These are phyloP conservation scores for Priceomyces castillae DNA, from an alignment of 805 yeast species.

Conservation along the genomic window DNA sequence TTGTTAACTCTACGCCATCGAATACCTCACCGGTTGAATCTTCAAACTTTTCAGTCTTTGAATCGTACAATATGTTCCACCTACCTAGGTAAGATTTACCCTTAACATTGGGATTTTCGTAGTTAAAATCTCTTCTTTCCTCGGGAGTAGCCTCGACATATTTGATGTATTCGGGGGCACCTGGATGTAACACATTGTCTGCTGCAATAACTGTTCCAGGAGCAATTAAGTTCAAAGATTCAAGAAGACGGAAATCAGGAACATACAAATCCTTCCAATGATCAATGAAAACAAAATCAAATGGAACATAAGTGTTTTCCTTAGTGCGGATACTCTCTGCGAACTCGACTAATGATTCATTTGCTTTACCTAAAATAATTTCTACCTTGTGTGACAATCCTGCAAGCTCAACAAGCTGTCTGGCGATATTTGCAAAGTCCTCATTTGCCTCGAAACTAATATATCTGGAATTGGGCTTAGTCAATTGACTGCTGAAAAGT, in stretches of 20 bases:
- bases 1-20: constrained; percentile 34
- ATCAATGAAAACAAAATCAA: constrained; percentile 41
- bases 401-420: constrained; percentile 28
- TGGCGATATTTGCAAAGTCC: constrained; percentile 30
- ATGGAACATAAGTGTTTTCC: constrained; percentile 14
- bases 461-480: constrained; percentile 25
- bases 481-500: constrained; percentile 26
- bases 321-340: constrained; percentile 12
- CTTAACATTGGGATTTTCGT: constrained; percentile 19
- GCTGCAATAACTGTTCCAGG: constrained; percentile 40
- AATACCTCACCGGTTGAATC: constrained; percentile 10
- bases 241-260: constrained; percentile 42
- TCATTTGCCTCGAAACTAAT: constrained; percentile 32
- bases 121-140: constrained; percentile 31
- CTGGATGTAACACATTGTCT: constrained; percentile 35
- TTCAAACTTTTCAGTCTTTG: constrained; percentile 21
- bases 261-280: constrained; percentile 38
- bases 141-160: constrained; percentile 40
- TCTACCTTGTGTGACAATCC: constrained; percentile 30
- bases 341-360: constrained; percentile 24
- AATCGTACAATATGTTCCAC: constrained; percentile 42
- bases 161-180: constrained; percentile 37
- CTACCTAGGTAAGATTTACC: constrained; percentile 32
- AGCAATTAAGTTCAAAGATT: constrained; percentile 35
- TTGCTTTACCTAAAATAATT: constrained; percentile 33